Evolutionary conservation across 176 grass and related monocot species (phyloP), one percentile per base, ranked within the genome.

Genomic region (Oryza brachyantha): DNA sequence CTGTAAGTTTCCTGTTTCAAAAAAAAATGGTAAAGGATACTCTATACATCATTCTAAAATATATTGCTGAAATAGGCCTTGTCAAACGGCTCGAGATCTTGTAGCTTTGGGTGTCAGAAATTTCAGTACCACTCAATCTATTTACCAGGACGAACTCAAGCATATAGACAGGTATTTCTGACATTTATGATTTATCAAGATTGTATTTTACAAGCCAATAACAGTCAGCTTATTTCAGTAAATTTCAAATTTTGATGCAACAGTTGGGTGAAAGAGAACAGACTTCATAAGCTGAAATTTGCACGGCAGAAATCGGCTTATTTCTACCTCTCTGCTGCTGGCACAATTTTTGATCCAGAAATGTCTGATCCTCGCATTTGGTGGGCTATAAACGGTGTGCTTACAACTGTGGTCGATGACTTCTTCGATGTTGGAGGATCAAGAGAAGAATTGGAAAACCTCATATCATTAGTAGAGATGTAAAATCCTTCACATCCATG

Each of bases 261-360:
- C 58, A 96, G 89, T 57, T 96, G 93, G 93, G 81, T 96, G 27
- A 92, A 90, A 74, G 84, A 96, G 27, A 79, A 74, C 32, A 83
- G 70, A 21, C 40, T 92, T 55, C 78, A 92, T 43, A 70, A 96
- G 61, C 75, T 96, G 27, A 65, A 69, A 43, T 92, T 96, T 39
- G 88, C 91, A 21, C 81, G 91, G 16, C 84, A 90, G 73, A 93
- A 88, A 3, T 82, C 79, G 3, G 72, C 70, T 22, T 93, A 86
- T 79, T 93, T 83, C 80, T 93, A 86, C 34, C 64, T 90, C 41
- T 90, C 86, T 14, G 81, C 64, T 35, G 92, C 92, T 1, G 76
- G 89, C 28, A 94, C 89, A 25, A 50, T 91, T 65, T 91, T 79
- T 48, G 74, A 77, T 50, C 55, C 73, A 26, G 80, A 91, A 39